Percentiles rank a stretch among this genome's conserved stretches.
Evolutionary conservation across 78 protist genomes (phyloP).

Genomic region (Trichosphaerium sp.): DNA sequence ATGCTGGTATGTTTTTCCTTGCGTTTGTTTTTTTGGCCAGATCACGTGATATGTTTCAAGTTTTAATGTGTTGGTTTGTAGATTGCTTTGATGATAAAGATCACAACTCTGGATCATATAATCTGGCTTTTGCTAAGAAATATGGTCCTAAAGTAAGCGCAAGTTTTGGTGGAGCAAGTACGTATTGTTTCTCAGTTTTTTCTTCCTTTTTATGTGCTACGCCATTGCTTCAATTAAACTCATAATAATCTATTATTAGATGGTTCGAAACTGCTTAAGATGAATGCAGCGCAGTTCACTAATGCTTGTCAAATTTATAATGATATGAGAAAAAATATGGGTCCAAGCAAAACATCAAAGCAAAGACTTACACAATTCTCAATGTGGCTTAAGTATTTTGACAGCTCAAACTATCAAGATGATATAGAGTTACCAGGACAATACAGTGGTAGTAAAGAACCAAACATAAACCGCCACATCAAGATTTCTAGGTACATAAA

Average conservation of each 20-base stretch:
- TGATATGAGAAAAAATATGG: constrained; percentile 28
- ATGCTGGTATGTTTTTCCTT: too few relatives aligned
- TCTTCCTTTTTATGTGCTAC: too few relatives aligned
- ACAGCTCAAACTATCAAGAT: neutral
- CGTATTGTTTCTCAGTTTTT: too few relatives aligned
- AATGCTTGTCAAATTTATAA: neutral
- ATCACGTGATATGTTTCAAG: too few relatives aligned
- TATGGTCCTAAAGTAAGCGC: too few relatives aligned
- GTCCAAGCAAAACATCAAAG: constrained; percentile 28
- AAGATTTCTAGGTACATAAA: neutral
- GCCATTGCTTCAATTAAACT: too few relatives aligned
- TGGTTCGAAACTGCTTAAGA: constrained; percentile 10
- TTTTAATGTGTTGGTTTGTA: too few relatives aligned
- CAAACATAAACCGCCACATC: constrained; percentile 33
- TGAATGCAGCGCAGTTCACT: constrained; percentile 27
- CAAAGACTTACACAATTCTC: constrained; percentile 45
- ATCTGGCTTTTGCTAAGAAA: too few relatives aligned
- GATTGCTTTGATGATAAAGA: too few relatives aligned
- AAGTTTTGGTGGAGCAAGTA: neutral
- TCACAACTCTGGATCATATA: too few relatives aligned
- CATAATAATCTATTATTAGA: too few relatives aligned
- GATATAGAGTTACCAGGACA: constrained; percentile 56
- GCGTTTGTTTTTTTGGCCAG: too few relatives aligned
- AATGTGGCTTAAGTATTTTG: constrained; percentile 37
- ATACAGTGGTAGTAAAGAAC: constrained; percentile 19